Base-by-base conservation (phyloP, 805 yeast species). In the Sporopachydermia lactativora region DNA sequence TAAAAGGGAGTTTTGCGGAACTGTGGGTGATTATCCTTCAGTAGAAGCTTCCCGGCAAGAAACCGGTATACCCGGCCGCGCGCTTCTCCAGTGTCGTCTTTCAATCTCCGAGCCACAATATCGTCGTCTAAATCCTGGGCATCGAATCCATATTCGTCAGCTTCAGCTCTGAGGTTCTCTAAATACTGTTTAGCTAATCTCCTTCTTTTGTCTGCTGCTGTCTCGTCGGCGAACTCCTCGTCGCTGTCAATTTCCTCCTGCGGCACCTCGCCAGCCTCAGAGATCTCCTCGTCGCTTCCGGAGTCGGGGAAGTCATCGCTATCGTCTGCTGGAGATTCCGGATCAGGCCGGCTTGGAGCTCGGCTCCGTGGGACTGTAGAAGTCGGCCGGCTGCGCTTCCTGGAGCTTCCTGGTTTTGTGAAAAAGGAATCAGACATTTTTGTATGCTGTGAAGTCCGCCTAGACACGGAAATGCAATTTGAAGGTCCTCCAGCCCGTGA, bases 101-200 rank as follows among this genome's bases (percentile, higher is more conserved):
- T 81, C 50, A 92, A 68, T 51, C 98, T 70, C 24, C 81, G 68
- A 3, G 86, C 73, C 39, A 92, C 69, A 49, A 82, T 79, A 51
- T 92, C 97, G 43, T 79, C 72, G 59, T 89, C 98, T 49, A 89
- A 60, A 50, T 92, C 96, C 49, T 77, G 74, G 5, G 98, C 97
- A 63, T 86, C 95, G 51, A 84, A 88, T 13, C 59, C 66, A 36
- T 60, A 60, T 2, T 57, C 61, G 17, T 63, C 70, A 15, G 68
- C 70, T 45, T 80, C 84, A 3, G 65, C 61, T 55, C 81, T 75
- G 52, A 92, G 62, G 52, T 81, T 81, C 37, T 80, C 86, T 46
- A 92, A 64, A 58, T 92, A 92, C 59, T 88, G 92, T 59, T 86
- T 86, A 14, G 97, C 97, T 44, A 92, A 68, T 53, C 97, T 68